Conservation (phyloP, 2,329 filamentous ascomycete species). For the Trichothecium sympodiale region DNA sequence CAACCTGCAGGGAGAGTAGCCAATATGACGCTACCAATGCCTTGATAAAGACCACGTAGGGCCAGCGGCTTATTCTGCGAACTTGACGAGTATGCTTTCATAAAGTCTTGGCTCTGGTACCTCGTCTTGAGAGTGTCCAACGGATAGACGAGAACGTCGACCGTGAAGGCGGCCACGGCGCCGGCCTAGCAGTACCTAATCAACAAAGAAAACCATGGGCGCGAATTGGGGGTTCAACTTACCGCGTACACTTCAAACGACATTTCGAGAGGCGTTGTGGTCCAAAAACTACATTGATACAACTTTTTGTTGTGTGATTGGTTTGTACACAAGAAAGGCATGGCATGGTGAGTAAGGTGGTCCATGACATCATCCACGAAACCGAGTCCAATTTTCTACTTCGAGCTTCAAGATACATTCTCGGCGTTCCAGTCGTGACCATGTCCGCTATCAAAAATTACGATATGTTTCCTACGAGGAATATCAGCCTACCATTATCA, state of each 20-base stretch:
- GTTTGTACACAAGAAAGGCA: neutral
- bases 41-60: conserved; percentile 74
- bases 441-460: too few relatives aligned
- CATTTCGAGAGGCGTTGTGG: too few relatives aligned
- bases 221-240: conserved; percentile 4
- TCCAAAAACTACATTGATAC: conserved; percentile 1
- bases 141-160: conserved; percentile 78
- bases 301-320: too few relatives aligned
- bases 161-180: conserved; percentile 72
- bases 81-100: conserved; percentile 49
- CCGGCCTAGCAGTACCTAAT: conserved; percentile 49
- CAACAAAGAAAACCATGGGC: neutral
- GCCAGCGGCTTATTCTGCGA: conserved; percentile 40
- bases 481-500: too few relatives aligned
- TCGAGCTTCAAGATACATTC: too few relatives aligned
- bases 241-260: conserved; percentile 20
- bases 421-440: too few relatives aligned
- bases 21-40: conserved; percentile 72
- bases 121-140: conserved; percentile 85
- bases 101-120: conserved; percentile 68
- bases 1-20: conserved; percentile 83
- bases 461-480: too few relatives aligned
- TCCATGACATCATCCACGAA: too few relatives aligned
- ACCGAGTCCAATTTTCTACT: too few relatives aligned
- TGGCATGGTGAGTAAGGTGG: neutral